phyloP scores from a whole-genome alignment of 495 filamentous ascomycete genomes.

The Penicillium steckii region DNA sequence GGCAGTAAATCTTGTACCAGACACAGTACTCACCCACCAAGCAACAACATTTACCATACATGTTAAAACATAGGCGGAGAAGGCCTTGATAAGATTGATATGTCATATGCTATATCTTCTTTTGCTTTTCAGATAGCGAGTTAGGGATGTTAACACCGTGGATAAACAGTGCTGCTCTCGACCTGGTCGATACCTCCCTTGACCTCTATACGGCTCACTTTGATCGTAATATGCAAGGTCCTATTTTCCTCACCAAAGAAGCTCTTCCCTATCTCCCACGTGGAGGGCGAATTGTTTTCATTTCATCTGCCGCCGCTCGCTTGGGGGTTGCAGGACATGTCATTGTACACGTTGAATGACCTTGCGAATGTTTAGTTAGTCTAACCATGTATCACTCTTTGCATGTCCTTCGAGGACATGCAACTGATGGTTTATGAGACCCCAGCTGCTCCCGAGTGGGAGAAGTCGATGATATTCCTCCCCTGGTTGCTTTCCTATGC shows the following conservation, averaged over 20 bases:
- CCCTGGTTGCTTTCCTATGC: neutral
- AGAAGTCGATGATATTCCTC: neutral
- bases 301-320: neutral
- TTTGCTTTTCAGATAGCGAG: no score
- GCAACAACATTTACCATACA: no score
- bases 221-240: neutral
- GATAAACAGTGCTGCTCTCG: no score
- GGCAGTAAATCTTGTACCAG: no score
- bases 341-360: neutral
- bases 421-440: neutral
- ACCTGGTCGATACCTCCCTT: no score
- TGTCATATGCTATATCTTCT: no score
- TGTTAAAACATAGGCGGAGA: no score
- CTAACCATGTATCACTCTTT: neutral
- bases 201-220: no score
- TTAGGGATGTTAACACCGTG: no score
- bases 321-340: neutral
- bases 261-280: neutral
- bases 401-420: neutral
- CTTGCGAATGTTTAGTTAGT: neutral
- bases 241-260: neutral
- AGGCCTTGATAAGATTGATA: no score
- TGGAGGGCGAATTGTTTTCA: neutral
- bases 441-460: neutral
- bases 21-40: no score